phyloP scores from a whole-genome alignment of 495 filamentous ascomycete species.

The Neurospora sp. region DNA sequence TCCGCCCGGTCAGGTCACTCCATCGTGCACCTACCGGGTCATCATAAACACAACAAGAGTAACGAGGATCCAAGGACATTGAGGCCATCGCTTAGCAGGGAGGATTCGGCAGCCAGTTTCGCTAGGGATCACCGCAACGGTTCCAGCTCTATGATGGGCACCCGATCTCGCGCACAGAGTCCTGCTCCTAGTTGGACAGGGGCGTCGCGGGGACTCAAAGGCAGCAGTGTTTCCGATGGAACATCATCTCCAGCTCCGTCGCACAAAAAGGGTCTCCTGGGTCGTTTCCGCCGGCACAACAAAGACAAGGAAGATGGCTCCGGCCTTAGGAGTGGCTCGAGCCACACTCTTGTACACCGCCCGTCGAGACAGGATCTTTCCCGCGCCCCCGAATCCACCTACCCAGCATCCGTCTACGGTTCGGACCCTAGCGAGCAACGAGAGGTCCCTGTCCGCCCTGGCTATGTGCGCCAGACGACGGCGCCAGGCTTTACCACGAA shows the following conservation, averaged over 20 bases:
- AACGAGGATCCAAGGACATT: constrained; percentile 60
- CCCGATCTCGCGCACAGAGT: constrained; percentile 54
- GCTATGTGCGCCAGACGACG: constrained; percentile 40
- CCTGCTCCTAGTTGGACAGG: constrained; percentile 65
- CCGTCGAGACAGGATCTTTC: constrained; percentile 41
- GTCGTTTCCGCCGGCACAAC: constrained; percentile 47
- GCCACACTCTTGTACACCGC: constrained; percentile 18
- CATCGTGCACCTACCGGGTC: constrained; percentile 47
- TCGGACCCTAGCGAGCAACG: constrained; percentile 24
- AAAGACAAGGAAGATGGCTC: constrained; percentile 50
- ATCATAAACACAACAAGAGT: constrained; percentile 62
- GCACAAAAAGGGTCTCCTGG: constrained; percentile 58
- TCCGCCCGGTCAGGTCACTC: constrained; percentile 43
- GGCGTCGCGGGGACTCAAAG: constrained; percentile 34
- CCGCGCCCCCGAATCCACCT: constrained; percentile 30
- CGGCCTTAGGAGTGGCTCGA: constrained; percentile 41
- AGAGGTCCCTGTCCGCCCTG: constrained; percentile 26
- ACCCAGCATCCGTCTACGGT: constrained; percentile 35
- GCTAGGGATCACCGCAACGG: constrained; percentile 33
- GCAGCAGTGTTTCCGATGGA: constrained; percentile 33
- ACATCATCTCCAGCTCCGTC: constrained; percentile 48
- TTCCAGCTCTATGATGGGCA: constrained; percentile 28
- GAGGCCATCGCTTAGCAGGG: constrained; percentile 56
- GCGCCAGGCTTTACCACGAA: constrained; percentile 41
- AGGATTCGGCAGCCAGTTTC: constrained; percentile 52